A percentile compares a stretch with the other conserved stretches of the same genome.
Conservation (phyloP, 768 basidiomycete species). For the Tricholoma furcatifolium region DNA sequence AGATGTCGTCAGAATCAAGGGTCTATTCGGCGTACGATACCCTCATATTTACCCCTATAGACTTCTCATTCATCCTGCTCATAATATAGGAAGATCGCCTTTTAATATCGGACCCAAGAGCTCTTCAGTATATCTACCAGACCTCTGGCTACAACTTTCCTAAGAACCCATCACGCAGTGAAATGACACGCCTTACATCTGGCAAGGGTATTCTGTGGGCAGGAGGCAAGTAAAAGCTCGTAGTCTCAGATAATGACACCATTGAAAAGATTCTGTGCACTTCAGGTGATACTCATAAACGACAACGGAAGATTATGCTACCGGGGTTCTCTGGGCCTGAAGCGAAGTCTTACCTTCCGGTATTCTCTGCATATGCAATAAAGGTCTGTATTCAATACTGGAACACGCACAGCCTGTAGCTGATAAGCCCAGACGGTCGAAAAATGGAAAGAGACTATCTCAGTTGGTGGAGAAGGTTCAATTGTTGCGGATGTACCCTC, state of each 20-base stretch:
- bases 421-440: slow-evolving; percentile 28
- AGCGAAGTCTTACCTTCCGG: slow-evolving; percentile 35
- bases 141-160: slow-evolving; percentile 42
- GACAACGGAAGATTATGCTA: slow-evolving; percentile 45
- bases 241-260: not conserved
- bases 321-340: slow-evolving; percentile 47
- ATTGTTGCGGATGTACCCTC: slow-evolving; percentile 31
- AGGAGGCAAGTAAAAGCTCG: slow-evolving; percentile 30
- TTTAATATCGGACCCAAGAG: slow-evolving; percentile 48
- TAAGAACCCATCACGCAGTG: slow-evolving; percentile 37
- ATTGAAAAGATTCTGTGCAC: not conserved
- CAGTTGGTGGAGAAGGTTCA: slow-evolving; percentile 22
- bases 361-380: slow-evolving; percentile 38
- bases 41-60: not conserved
- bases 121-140: slow-evolving; percentile 43
- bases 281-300: slow-evolving; percentile 39
- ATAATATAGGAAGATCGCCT: slow-evolving; percentile 41
- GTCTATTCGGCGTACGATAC: slow-evolving; percentile 33
- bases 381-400: slow-evolving; percentile 21
- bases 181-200: slow-evolving; percentile 32
- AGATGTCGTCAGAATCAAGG: slow-evolving; percentile 38
- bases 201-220: slow-evolving; percentile 32
- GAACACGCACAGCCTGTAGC: slow-evolving; percentile 7
- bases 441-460: slow-evolving; percentile 36
- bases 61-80: slow-evolving; percentile 1